Percentiles rank a stretch among this genome's conserved stretches.
Evolutionary conservation across 768 basidiomycete genomes (phyloP).

Genomic region (Coprinellus micaceus): DNA sequence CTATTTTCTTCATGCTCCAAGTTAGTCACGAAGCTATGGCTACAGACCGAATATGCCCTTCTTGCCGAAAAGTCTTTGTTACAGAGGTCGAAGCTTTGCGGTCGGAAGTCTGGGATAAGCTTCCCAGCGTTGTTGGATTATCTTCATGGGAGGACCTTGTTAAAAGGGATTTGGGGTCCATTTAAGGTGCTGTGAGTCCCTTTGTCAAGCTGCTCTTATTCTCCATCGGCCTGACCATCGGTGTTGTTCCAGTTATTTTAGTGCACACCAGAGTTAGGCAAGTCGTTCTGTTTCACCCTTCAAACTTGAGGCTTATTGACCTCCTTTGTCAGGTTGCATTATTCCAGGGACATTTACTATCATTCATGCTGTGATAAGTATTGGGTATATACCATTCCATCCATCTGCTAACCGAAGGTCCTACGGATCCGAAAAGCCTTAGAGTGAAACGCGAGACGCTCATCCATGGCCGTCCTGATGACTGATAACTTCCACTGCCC

Average conservation of each 20-base stretch:
- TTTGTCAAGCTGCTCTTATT: neutral
- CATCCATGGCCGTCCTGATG: too few species aligned
- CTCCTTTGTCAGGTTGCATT: too few species aligned
- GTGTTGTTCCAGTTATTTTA: too few species aligned
- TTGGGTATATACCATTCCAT: too few species aligned
- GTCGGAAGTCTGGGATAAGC: slow-evolving; percentile 41
- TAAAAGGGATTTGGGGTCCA: slow-evolving; percentile 11
- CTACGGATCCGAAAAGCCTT: too few species aligned
- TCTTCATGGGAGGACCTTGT: slow-evolving; percentile 42
- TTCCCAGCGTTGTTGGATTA: slow-evolving; percentile 44
- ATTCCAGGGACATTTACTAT: too few species aligned
- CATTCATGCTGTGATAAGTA: too few species aligned
- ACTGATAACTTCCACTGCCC: neutral
- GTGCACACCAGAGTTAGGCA: too few species aligned
- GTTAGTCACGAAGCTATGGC: slow-evolving; percentile 35
- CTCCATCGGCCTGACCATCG: neutral
- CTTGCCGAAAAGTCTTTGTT: slow-evolving; percentile 41
- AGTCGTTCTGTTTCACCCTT: neutral
- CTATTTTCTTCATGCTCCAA: slow-evolving; percentile 52
- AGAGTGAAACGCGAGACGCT: too few species aligned
- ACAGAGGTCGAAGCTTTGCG: slow-evolving; percentile 37
- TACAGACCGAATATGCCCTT: slow-evolving; percentile 38
- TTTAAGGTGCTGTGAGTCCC: neutral
- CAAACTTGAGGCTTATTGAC: neutral
- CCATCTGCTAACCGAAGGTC: too few species aligned